A percentile compares a stretch with the other conserved stretches of the same genome.
Conservation (phyloP, 1,284 basidiomycete species). For the Afroboletus lepidellus region DNA sequence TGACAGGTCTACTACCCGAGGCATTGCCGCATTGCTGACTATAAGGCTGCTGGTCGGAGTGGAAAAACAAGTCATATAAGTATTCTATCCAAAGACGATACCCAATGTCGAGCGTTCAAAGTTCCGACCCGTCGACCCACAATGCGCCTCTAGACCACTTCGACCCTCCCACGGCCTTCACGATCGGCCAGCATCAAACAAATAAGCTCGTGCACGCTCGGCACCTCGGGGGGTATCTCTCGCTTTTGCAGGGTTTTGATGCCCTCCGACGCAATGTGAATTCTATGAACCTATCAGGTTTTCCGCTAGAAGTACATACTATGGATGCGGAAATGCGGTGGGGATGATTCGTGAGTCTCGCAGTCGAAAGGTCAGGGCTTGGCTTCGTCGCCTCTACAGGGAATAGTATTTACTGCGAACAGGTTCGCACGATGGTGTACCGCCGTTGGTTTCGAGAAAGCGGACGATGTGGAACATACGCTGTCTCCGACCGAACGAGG, state of each 20-base stretch:
- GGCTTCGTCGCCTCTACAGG: background rate
- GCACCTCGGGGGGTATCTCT: constrained; percentile 16
- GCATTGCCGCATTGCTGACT: too few relatives aligned
- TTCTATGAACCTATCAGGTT: background rate
- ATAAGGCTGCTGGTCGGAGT: too few relatives aligned
- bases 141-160: too few relatives aligned
- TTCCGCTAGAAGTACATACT: background rate
- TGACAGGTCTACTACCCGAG: too few relatives aligned
- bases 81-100: too few relatives aligned
- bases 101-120: too few relatives aligned
- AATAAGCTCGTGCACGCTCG: constrained; percentile 2
- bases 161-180: constrained; percentile 1
- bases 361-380: constrained; percentile 27
- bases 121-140: too few relatives aligned
- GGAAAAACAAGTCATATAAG: too few relatives aligned
- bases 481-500: constrained; percentile 14
- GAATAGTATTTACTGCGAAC: too few relatives aligned
- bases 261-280: constrained; percentile 7
- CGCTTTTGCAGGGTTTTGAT: constrained; percentile 12
- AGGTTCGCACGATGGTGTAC: constrained; percentile 25
- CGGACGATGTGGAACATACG: background rate
- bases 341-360: constrained; percentile 30
- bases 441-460: background rate
- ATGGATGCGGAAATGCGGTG: constrained; percentile 28
- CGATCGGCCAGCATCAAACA: constrained; percentile 6